A percentile compares a stretch with the other conserved stretches of the same genome.
phyloP scores from a whole-genome alignment of 352 stramenopile genomes.

The Globisporangium nodosum region DNA sequence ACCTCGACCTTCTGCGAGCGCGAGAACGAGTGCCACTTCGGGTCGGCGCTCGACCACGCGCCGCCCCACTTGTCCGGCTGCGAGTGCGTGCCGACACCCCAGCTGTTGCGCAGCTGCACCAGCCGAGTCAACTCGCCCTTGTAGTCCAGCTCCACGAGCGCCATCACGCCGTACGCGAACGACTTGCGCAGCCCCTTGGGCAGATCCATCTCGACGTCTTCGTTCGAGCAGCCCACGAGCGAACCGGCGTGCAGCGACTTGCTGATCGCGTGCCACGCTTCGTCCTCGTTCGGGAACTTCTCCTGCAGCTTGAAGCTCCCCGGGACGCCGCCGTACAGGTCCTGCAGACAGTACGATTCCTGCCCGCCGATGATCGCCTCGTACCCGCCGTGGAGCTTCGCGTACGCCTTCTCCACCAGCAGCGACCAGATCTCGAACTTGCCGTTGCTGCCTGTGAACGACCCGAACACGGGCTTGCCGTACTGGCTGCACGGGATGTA shows the following conservation, averaged over 20 bases:
- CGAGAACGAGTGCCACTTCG: constrained; percentile 68
- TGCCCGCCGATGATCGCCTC: constrained; percentile 85
- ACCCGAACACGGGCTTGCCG: constrained; percentile 79
- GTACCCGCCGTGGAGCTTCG: constrained; percentile 91
- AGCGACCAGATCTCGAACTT: constrained; percentile 92
- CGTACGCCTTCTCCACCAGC: constrained; percentile 94
- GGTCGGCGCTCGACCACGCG: constrained; percentile 61
- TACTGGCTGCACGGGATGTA: constrained; percentile 82
- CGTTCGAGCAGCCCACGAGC: constrained; percentile 67
- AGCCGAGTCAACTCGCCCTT: constrained; percentile 48
- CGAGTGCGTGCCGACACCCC: constrained; percentile 52
- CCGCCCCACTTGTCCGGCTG: constrained; percentile 66
- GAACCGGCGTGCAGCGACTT: constrained; percentile 49
- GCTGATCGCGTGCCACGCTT: constrained; percentile 43
- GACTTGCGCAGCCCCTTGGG: constrained; percentile 62
- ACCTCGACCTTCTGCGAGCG: constrained; percentile 67
- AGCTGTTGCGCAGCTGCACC: constrained; percentile 79
- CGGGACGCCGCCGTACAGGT: constrained; percentile 72
- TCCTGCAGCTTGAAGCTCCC: constrained; percentile 63
- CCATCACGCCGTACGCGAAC: constrained; percentile 69
- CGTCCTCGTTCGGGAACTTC: constrained; percentile 48
- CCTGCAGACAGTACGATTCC: constrained; percentile 67
- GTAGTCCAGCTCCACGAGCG: constrained; percentile 67
- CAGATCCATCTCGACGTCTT: constrained; percentile 55
- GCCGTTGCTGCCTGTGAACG: constrained; percentile 71